phyloP scores from a whole-genome alignment of 2,329 filamentous ascomycete genomes.

The Botrytis squamosa region DNA sequence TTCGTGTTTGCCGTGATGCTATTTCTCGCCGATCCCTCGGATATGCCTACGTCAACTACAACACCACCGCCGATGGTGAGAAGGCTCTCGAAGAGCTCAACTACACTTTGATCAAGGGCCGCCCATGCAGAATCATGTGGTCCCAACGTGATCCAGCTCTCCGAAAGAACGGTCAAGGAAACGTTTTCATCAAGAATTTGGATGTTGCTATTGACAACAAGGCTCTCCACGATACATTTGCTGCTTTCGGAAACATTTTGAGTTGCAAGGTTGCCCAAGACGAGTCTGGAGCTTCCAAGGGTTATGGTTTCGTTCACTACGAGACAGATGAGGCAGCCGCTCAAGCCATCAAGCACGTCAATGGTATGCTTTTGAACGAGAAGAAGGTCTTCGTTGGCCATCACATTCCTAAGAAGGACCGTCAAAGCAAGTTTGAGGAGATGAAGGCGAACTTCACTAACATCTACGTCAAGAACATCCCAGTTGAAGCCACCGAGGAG shows the following conservation, averaged over 20 bases:
- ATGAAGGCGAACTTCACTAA: constrained; percentile 99
- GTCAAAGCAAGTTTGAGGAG: constrained; percentile 99
- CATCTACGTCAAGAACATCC: constrained; percentile 99
- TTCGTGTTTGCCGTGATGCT: constrained; percentile 98
- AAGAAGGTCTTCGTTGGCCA: constrained; percentile 99
- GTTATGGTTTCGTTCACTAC: constrained; percentile 99
- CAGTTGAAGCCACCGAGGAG: constrained; percentile 79
- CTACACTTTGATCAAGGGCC: constrained; percentile 99
- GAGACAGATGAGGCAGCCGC: constrained; percentile 97
- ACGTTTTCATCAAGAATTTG: constrained; percentile 99
- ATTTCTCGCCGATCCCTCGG: constrained; percentile 98
- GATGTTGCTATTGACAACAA: constrained; percentile 99
- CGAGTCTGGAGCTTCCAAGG: constrained; percentile 94
- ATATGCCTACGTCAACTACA: constrained; percentile 99
- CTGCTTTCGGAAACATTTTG: constrained; percentile 97
- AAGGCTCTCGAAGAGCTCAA: constrained; percentile 98
- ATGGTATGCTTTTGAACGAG: constrained; percentile 99
- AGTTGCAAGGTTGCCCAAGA: constrained; percentile 99
- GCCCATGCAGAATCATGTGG: constrained; percentile 99
- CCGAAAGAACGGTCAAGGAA: constrained; percentile 98
- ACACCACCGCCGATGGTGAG: constrained; percentile 93
- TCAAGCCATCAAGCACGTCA: constrained; percentile 98
- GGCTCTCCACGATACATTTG: constrained; percentile 98
- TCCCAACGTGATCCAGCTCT: constrained; percentile 98
- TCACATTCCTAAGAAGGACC: constrained; percentile 99